Base-by-base conservation (phyloP, 148 eudicot genomes). In the Amaranthus hypochondriacus region DNA sequence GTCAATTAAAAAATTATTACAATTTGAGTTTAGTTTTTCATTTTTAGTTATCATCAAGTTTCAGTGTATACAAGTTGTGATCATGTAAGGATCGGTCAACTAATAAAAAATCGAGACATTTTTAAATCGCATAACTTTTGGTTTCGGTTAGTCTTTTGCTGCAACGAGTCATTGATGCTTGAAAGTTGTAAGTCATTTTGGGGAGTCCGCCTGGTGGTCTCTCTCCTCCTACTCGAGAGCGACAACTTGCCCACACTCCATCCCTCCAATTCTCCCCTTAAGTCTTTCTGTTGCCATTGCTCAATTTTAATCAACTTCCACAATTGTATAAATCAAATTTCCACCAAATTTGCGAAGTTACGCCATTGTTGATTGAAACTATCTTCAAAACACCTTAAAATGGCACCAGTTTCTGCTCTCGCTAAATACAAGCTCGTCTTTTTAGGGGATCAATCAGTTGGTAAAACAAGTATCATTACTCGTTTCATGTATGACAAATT, bases 401-500 rank as follows among this genome's bases (percentile, higher is more conserved):
- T 84, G 87, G 87, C 87, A 79, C 84, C 84, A 50, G 87, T 84
- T 12, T 84, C 87, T 61, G 84, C 87, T 28, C 78, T 84, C 48
- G 87, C 87, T 5, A 84, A 84, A 58, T 84, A 84, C 73, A 84
- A 84, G 51, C 81, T 84, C n/a, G 87, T 84, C 47, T 84, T 84
- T 58, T 74, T 84, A 70, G 87, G 87, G 2, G 87, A 84, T 71
- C 87, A 84, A 81, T 84, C 87, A 18, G 87, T 84, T 48, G 87
- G 87, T 3, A 84, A 84, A 79, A 84, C 87, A 0, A 84, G 87
- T 56, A 84, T 84, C 55, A 84, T 84, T 66, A 84, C 87, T 76
- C 87, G 87, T 11, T 84, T 84, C 62, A 84, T 84, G 87, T 84
- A 84, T 54, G 87, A 84, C 43, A 84, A 84, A 73, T 84, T 84